phyloP scores from a whole-genome alignment of 257 asterid species.

The Nicotiana tomentosiformis region DNA sequence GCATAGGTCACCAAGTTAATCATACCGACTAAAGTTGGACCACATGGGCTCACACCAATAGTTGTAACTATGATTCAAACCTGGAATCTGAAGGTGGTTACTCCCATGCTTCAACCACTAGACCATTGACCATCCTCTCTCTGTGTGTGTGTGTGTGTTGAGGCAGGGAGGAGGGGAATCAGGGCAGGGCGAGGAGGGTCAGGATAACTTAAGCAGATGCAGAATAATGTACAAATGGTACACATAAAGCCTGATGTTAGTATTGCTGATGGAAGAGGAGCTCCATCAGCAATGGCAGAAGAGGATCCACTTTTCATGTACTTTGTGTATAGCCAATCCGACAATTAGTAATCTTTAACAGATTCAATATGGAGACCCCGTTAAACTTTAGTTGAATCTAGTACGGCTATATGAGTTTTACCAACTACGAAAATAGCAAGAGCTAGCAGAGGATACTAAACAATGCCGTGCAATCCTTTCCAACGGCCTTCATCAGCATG shows the following conservation, averaged over 20 bases:
- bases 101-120: neutral
- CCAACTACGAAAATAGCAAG: neutral
- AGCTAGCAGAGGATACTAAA: conserved; percentile 74
- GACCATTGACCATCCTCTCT: neutral
- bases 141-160: neutral
- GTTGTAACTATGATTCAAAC: neutral
- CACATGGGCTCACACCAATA: neutral
- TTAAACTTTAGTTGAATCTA: neutral
- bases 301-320: neutral
- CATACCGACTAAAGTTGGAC: neutral
- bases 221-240: neutral
- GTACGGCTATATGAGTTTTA: neutral
- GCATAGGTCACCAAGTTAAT: neutral
- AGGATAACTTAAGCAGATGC: neutral
- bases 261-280: neutral
- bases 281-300: neutral
- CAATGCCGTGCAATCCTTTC: conserved; percentile 92
- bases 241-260: neutral
- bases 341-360: neutral
- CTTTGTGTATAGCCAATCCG: neutral
- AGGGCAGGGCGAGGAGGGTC: neutral
- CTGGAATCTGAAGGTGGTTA: neutral
- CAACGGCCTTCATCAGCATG: conserved; percentile 86
- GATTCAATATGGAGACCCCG: neutral
- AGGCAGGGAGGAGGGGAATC: neutral